Evolutionary conservation across 1,284 basidiomycete genomes (phyloP).

Genomic region (Golubevia pallescens): DNA sequence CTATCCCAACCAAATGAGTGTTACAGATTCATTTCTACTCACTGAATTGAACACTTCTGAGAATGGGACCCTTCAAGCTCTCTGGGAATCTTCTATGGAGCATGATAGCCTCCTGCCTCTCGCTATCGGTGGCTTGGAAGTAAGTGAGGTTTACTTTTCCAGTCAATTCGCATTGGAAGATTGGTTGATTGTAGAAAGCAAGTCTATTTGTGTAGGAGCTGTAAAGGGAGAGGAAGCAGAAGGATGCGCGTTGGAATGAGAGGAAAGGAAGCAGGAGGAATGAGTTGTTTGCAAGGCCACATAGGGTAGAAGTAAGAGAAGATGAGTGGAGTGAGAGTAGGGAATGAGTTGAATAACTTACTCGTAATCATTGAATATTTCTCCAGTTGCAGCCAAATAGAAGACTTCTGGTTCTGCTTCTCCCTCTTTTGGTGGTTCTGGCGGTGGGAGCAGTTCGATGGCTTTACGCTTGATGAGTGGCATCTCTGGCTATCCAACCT

Average conservation of each 20-base stretch:
- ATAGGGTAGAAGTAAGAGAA: background rate
- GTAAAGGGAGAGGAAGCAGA: conserved; percentile 23
- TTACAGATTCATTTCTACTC: conserved; percentile 65
- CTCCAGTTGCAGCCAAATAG: conserved; percentile 53
- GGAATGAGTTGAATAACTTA: conserved; percentile 14
- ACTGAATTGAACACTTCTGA: conserved; percentile 95
- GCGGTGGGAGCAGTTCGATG: conserved; percentile 43
- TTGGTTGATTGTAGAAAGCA: conserved; percentile 89
- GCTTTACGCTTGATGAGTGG: conserved; percentile 54
- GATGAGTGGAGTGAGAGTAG: background rate
- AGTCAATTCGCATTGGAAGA: conserved; percentile 93
- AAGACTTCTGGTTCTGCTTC: conserved; percentile 54
- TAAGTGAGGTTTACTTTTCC: conserved; percentile 91
- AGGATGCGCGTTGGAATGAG: conserved; percentile 10
- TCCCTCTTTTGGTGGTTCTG: conserved; percentile 21
- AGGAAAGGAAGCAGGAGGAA: conserved; percentile 4
- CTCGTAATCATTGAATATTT: conserved; percentile 61
- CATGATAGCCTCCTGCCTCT: conserved; percentile 82
- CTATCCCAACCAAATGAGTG: too few relatives aligned
- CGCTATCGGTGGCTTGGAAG: conserved; percentile 89
- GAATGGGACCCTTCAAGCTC: conserved; percentile 85
- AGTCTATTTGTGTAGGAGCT: conserved; percentile 88
- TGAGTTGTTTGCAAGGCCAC: background rate
- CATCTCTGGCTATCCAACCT: conserved; percentile 32
- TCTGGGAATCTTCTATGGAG: conserved; percentile 90